A percentile compares a stretch with the other conserved stretches of the same genome.
These are phyloP conservation scores for Desmodesmus armatus DNA, from an alignment of 139 green algal genomes.

Conservation along the genomic window DNA sequence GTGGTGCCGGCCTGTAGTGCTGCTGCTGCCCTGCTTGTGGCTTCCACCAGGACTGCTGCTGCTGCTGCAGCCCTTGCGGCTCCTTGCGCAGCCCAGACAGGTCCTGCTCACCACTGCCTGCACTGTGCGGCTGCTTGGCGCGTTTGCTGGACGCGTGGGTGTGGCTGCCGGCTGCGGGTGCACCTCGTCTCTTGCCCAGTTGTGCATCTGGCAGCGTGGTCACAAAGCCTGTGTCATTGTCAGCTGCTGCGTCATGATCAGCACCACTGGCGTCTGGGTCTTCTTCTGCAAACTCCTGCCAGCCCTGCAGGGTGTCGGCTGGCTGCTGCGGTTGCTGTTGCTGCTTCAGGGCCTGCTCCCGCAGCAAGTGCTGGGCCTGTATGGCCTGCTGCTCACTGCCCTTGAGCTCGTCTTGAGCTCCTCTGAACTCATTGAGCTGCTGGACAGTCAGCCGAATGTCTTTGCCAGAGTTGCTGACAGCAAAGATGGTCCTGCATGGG, in stretches of 20 bases:
- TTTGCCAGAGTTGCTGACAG: conserved; percentile 19
- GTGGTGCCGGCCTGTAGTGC: no score
- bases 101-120: neutral
- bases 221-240: neutral
- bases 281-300: conserved; percentile 14
- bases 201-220: conserved; percentile 5
- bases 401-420: neutral
- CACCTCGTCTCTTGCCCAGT: neutral
- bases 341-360: neutral
- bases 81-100: neutral
- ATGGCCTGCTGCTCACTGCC: conserved; percentile 2
- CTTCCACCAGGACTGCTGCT: neutral
- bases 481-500: no score
- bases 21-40: neutral
- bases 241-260: neutral
- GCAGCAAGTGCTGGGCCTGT: neutral
- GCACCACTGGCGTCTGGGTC: neutral
- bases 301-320: neutral
- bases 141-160: no score
- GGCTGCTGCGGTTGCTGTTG: neutral
- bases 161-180: neutral
- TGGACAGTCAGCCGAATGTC: conserved; percentile 13
- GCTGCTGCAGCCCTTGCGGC: neutral
- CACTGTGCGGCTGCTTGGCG: no score
- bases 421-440: conserved; percentile 18